Base-by-base conservation (phyloP, 2,329 filamentous ascomycete species). In the Endocalyx cinctus region DNA sequence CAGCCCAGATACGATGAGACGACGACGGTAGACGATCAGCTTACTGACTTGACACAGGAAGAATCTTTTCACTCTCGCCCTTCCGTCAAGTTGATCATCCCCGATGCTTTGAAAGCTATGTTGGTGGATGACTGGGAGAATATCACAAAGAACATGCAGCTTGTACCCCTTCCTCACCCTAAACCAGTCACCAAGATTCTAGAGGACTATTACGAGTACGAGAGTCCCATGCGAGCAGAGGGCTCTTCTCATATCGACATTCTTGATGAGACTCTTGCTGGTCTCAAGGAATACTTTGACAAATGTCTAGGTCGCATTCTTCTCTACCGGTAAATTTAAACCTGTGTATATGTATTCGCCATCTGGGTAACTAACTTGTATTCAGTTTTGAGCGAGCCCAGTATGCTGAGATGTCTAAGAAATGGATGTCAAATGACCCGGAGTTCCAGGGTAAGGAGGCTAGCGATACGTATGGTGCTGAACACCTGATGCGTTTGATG, bases 81-180 rank as follows among this genome's bases (percentile, higher is more conserved):
- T 14, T 87, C 87, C 13, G 83, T 98, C 51, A 86, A 87, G 50
- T 75, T 98, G 26, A 74, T 82, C 31, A 80, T 97, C 44, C 88
- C 92, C 1, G 92, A 97, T 55, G 79, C 84, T 45, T 72, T 98
- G 46, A 96, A 97, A 66, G 87, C 85, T 12, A 74, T 94, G 42
- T 77, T 98, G 4, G 92, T 98, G 15, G 92, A 98, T 57, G 92
- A 98, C 59, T 98, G 92, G 92, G 92, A 98, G 61, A 94, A 96
- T 51, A 81, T 98, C 41, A 98, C 92, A 36, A 97, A 96, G 66
- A 92, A 94, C 56, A 79, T 87, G 48, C 86, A 90, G 55, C 79
- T 97, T 4, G 87, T 96, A 19, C 82, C 86, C 2, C 70, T 98
- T 12, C 92, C 92, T 1, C 82, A 87, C 29, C 69, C 73, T 17